A percentile compares a stretch with the other conserved stretches of the same genome.
Evolutionary conservation across 768 basidiomycete species (phyloP).

Genomic region (Dacryopinax primogenitus): DNA sequence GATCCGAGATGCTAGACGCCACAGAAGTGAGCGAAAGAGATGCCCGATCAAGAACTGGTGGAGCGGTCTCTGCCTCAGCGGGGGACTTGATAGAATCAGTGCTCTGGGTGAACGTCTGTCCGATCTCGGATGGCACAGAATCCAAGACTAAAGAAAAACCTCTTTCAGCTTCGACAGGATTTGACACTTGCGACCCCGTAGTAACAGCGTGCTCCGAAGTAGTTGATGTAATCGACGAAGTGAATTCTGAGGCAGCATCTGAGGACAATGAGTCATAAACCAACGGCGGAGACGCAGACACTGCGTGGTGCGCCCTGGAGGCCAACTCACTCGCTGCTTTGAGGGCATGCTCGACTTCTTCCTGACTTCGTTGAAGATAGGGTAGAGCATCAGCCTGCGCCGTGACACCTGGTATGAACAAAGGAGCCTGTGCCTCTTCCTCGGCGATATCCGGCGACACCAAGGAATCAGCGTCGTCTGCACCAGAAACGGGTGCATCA

Average conservation of each 20-base stretch:
- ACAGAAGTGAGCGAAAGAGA: not conserved
- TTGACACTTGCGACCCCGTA: no score
- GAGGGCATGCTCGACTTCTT: slow-evolving; percentile 1
- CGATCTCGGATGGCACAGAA: not conserved
- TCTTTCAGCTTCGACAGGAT: not conserved
- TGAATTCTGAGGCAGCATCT: no score
- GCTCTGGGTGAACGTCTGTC: not conserved
- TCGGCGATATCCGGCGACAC: not conserved
- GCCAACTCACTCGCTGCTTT: no score
- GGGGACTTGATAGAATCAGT: not conserved
- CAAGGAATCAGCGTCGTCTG: not conserved
- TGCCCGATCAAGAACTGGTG: not conserved
- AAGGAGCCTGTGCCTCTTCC: not conserved
- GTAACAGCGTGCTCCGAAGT: no score
- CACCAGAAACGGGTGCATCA: not conserved
- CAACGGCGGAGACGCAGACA: not conserved
- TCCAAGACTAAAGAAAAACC: not conserved
- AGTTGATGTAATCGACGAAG: no score
- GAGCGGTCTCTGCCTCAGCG: not conserved
- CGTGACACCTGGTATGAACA: not conserved
- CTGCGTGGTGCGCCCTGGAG: no score
- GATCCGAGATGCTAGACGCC: not conserved
- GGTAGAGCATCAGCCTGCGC: not conserved
- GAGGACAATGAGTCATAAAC: not conserved
- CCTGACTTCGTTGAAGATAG: not conserved